Evolutionary conservation across 2,329 filamentous ascomycete genomes (phyloP).

Genomic region (Xylaria sp.): DNA sequence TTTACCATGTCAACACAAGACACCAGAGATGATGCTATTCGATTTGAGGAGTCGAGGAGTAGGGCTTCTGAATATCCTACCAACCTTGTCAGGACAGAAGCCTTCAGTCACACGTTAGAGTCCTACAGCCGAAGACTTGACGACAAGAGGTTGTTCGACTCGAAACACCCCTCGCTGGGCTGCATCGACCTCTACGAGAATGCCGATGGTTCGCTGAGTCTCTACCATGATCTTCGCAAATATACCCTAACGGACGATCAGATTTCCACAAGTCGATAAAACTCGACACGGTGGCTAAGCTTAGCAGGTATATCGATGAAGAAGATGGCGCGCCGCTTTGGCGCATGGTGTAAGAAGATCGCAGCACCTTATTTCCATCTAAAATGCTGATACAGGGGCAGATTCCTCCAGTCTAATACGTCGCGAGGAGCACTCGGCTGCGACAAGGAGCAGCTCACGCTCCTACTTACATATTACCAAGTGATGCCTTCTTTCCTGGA

Average conservation of each 20-base stretch:
- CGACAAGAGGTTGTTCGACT: slow-evolving; percentile 10
- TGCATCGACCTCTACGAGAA: slow-evolving; percentile 14
- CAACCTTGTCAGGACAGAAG: slow-evolving; percentile 19
- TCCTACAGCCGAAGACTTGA: slow-evolving; percentile 11
- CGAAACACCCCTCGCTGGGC: slow-evolving; percentile 6
- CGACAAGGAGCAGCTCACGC: slow-evolving; percentile 21
- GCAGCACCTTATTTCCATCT: background rate
- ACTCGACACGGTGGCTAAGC: slow-evolving; percentile 3
- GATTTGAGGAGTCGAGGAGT: slow-evolving; percentile 9
- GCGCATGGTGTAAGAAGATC: slow-evolving; percentile 6
- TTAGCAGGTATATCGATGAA: slow-evolving; percentile 7
- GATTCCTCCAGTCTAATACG: slow-evolving; percentile 19
- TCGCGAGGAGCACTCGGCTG: slow-evolving; percentile 23
- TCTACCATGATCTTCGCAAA: background rate
- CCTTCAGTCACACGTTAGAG: slow-evolving; percentile 16
- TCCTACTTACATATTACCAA: slow-evolving; percentile 27
- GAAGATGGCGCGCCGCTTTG: slow-evolving; percentile 13
- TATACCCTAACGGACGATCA: background rate
- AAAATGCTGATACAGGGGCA: slow-evolving; percentile 1
- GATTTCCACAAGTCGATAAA: background rate
- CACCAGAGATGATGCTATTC: background rate
- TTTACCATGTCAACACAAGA: slow-evolving; percentile 3
- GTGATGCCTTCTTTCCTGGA: slow-evolving; percentile 31
- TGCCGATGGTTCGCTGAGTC: background rate
- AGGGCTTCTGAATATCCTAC: slow-evolving; percentile 8